Base-by-base conservation (phyloP, 352 stramenopile genomes). In the Pythium chondricola region DNA sequence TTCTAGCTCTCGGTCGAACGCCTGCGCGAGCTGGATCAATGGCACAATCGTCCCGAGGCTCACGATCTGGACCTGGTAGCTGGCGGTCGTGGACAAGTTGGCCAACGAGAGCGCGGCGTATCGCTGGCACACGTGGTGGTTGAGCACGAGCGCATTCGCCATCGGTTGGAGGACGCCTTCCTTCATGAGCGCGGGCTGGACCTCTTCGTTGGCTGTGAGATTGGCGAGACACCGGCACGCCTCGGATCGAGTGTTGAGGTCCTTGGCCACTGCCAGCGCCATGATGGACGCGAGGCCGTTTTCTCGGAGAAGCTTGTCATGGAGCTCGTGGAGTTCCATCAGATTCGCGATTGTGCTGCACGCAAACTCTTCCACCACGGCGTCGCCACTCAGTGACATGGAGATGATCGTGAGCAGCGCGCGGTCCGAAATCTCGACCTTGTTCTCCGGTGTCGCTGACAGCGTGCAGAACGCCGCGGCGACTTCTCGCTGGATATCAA, bases 321-420 rank as follows among this genome's bases (percentile, higher is more conserved):
- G 95, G 3, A 98, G 74, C 40, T 98, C 95, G 31, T 87, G 79
- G 24, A 97, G 72, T 61, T 98, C 95, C 51, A 97, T 83, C 13
- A 99, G 72, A 59, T 98, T 99, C 5, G 94, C 91, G 37, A 98
- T 79, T 24, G 93, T 95, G 52, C 87, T 97, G 58, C 89, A 96
- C 6, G 90, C 81, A 52, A 97, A 94, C 49, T 95, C 83, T 56
- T 98, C 95, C 11, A 98, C 82, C 1, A 65, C 64, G 1, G 67
- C 63, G 59, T 98, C 94, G 4, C 88, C 93, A 16, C 84, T 96
- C 3, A 98, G 71, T 29, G 95, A 87, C 65, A 98, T 85, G 16
- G 83, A 92, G 31, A 98, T 96, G 50, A 98, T 95, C 6, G 95
- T 98, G 9, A 96, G 92, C 35, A 98, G 76, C 18, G 88, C 78